Evolutionary conservation across 345 rosid species (phyloP), one percentile per base, ranked within the genome.

Genomic region (Moringa oleifera): DNA sequence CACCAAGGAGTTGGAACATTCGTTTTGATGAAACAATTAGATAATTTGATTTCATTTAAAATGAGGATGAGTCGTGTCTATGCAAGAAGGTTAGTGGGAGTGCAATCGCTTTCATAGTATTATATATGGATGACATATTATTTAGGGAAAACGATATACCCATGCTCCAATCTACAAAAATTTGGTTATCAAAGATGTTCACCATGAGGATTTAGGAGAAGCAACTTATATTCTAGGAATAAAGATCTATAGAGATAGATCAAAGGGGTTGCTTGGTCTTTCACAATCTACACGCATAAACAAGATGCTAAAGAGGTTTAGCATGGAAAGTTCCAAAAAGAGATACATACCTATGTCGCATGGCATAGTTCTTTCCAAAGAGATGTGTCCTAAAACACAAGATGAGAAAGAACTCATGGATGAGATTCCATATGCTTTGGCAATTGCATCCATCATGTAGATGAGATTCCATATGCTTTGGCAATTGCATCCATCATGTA

Each of bases 171-270:
- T 37, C 53, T 41, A 13, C 37, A 0, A 62, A 62, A 37, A 24
- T 21, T 62, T 62, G 66, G 66, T 18, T 62, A 52, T 36, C 16
- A 8, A 62, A 62, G 23, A 15, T 13, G 8, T 60, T 60, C 54
- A 18, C 36, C 0, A 45, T 22, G 54, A 60, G 20, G 31, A 60
- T 53, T 21, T 60, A 22, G 64, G 53, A 10, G 53, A 60, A 45
- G 54, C 53, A 2, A 21, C 20, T 53, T 60, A 57, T 57, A 19
- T 57, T 6, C 20, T 60, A 12, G 53, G 64, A 0, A 47, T 60
- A 0, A 23, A 16, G 21, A 46, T 60, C 53, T 60, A 60, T 15
- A 60, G 13, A 20, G 64, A 60, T 60, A 60, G 53, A 41, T 45
- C 54, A 17, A 57, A 19, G 25, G 25, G 24, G 19, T 0, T 58